A percentile compares a stretch with the other conserved stretches of the same genome.
Conservation (phyloP, 257 asterid species). For the Verbena officinalis region DNA sequence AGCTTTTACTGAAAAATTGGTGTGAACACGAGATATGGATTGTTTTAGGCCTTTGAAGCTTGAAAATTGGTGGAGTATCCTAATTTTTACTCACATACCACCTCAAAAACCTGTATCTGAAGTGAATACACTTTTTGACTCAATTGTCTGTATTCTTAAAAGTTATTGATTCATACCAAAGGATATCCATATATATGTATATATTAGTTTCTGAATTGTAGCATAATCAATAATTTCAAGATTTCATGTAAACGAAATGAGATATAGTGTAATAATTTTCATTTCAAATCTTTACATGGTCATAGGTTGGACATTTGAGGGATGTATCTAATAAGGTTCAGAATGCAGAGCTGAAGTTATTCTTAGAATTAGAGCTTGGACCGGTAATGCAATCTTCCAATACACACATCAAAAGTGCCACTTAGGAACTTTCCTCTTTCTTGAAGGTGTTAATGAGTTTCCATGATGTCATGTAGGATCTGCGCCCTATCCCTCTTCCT, state of each 20-base stretch:
- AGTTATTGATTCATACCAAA: neutral
- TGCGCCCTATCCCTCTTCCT: conserved; percentile 42
- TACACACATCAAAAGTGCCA: conserved; percentile 15
- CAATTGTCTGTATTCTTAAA: neutral
- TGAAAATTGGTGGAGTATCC: neutral
- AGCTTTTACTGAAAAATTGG: conserved; percentile 7
- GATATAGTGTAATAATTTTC: conserved; percentile 14
- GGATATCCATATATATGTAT: conserved; percentile 1
- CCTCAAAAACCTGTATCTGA: neutral
- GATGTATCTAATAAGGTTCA: conserved; percentile 37
- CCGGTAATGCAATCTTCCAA: conserved; percentile 38
- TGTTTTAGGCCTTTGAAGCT: conserved; percentile 8
- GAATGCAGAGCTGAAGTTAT: conserved; percentile 51
- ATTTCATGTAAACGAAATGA: conserved; percentile 13
- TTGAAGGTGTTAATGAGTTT: conserved; percentile 22
- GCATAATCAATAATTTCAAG: neutral
- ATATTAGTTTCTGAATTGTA: neutral
- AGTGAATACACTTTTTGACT: conserved; percentile 1
- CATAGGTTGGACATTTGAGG: conserved; percentile 53
- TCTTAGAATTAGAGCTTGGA: conserved; percentile 52
- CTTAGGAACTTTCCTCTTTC: conserved; percentile 7
- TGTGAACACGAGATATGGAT: neutral
- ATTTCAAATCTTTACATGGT: conserved; percentile 23
- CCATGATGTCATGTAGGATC: conserved; percentile 39
- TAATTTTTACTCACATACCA: conserved; percentile 2